Evolutionary conservation across 805 yeast species (phyloP).

Genomic region (Komagataella mondaviorum): DNA sequence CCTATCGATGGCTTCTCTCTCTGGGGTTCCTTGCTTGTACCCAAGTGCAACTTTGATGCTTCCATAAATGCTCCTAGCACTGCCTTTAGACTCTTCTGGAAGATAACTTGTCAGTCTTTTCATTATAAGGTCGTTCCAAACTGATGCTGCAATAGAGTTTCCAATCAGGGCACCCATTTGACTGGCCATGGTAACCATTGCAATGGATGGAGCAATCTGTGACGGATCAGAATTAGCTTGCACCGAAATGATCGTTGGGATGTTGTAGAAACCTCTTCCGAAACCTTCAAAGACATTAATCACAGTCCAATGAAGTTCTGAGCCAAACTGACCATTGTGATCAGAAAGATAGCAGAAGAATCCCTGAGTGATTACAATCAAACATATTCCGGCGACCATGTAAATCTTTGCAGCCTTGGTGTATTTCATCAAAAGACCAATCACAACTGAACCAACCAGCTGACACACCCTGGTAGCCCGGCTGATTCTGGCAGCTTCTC

Average conservation of each 20-base stretch:
- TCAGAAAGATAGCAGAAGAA: background rate
- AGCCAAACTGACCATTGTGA: background rate
- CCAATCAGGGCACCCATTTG: background rate
- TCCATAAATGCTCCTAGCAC: background rate
- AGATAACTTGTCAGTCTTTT: background rate
- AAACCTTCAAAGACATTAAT: background rate
- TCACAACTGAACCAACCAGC: background rate
- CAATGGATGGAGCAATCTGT: background rate
- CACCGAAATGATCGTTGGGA: background rate
- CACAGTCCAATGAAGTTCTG: background rate
- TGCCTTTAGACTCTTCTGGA: background rate
- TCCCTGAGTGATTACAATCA: background rate
- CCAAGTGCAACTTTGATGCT: background rate
- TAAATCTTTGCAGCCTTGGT: background rate
- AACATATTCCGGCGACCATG: background rate
- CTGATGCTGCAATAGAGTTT: background rate
- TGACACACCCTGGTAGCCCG: background rate
- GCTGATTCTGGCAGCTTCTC: background rate
- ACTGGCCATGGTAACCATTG: background rate
- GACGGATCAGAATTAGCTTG: background rate
- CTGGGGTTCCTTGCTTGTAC: background rate
- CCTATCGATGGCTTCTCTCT: background rate
- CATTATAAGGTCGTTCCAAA: background rate
- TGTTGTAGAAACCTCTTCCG: background rate
- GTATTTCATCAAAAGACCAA: background rate